Evolutionary conservation across 192 early-diverging fungal genomes (phyloP).

Genomic region (Coemansia sp.): DNA sequence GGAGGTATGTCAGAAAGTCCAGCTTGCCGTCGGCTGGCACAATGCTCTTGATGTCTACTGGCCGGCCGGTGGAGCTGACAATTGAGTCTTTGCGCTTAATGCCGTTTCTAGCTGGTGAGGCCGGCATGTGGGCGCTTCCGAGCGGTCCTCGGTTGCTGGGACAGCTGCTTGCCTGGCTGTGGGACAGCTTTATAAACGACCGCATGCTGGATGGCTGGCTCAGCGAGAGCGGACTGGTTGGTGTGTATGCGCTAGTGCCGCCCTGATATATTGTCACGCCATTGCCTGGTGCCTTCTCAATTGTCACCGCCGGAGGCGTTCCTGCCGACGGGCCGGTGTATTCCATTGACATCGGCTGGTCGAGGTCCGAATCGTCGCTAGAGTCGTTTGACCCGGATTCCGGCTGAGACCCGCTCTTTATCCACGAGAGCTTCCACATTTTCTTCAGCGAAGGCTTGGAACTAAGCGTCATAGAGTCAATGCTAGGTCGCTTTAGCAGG

Average conservation of each 20-base stretch:
- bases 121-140: not conserved
- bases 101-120: not conserved
- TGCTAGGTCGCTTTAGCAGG: too few relatives aligned
- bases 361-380: not conserved
- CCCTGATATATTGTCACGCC: conserved; percentile 11
- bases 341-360: not conserved
- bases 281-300: not conserved
- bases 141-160: conserved; percentile 3
- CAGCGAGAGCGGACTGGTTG: conserved; percentile 29
- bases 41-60: not conserved
- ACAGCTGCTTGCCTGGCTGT: not conserved
- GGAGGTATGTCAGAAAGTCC: conserved; percentile 64
- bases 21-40: conserved; percentile 9
- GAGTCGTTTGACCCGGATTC: conserved; percentile 1
- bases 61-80: conserved; percentile 23
- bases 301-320: not conserved
- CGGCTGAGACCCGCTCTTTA: conserved; percentile 18
- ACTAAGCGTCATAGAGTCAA: conserved; percentile 37
- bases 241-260: conserved; percentile 25
- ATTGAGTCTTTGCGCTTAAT: conserved; percentile 50
- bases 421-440: conserved; percentile 49
- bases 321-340: not conserved
- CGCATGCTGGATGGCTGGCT: conserved; percentile 23
- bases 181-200: conserved; percentile 15
- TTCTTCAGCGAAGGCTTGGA: conserved; percentile 33